Evolutionary conservation across 176 grass and related monocot species (phyloP), one percentile per base, ranked within the genome.

Genomic region (Triticum timopheevii): DNA sequence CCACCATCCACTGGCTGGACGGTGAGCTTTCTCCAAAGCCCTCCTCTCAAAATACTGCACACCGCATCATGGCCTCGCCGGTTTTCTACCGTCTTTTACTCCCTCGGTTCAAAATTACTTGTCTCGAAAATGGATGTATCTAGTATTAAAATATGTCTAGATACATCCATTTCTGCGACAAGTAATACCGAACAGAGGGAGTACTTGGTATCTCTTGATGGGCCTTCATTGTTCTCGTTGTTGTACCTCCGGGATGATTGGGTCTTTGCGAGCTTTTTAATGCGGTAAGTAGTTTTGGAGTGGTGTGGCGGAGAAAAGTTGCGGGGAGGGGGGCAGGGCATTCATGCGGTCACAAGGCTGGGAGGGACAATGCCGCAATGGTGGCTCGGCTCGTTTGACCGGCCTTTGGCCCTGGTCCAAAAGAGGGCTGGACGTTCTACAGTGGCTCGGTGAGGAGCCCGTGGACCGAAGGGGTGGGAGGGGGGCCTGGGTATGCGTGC

Each of bases 301-400:
- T 19, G 27, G 27, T 69, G 69, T 9, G 71, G 71, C 45, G 52
- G 52, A 20, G 15, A 44, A 79, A 67, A 79, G 65, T 36, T 81
- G 69, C 70, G 70, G 76, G 15, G 1, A 49, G 72, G 73, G 70
- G 42, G 42, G 72, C 73, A 76, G 73, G 73, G 73, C 79, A 84
- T 83, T 90, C 80, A 80, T 58, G 77, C 42, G 25, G 84, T 83
- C 84, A 83, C 73, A 79, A 58, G 44, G 44, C 44, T 47, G 62
- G 30, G 34, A 19, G 40, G 13, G 47, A 5, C 47, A 6, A 7
- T 56, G 28, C 12, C 44, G 76, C 33, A 36, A 20, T 76, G 73
- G 28, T 52, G 83, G 71, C 80, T 83, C 13, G 83, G 71, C 61
- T 83, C 69, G 76, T 85, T 88, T 91, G 82, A 88, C 82, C 82